Conservation (phyloP, 768 basidiomycete species). For the Mycena vitilis region DNA sequence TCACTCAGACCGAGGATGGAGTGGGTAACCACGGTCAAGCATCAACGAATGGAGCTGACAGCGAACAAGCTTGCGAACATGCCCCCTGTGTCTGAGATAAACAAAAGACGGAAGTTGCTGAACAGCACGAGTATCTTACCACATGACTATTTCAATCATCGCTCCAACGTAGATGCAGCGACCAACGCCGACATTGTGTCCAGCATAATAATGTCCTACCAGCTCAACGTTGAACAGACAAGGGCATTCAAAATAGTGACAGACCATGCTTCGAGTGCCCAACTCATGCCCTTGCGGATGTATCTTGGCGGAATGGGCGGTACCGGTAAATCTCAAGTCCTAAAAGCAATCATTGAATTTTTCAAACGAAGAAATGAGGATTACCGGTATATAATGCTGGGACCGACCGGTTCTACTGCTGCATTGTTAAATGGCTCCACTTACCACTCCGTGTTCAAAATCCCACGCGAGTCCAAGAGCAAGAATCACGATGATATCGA, state of each 20-base stretch:
- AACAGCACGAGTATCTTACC: not conserved
- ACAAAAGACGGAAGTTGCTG: not conserved
- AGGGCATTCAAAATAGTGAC: not conserved
- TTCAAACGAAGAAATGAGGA: no score
- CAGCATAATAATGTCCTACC: not conserved
- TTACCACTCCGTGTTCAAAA: no score
- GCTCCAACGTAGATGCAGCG: not conserved
- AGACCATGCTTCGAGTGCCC: not conserved
- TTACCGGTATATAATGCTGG: no score
- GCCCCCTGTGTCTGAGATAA: not conserved
- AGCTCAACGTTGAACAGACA: not conserved
- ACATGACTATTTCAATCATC: not conserved
- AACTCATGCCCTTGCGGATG: not conserved
- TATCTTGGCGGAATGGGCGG: not conserved
- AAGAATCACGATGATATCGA: no score
- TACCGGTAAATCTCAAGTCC: not conserved
- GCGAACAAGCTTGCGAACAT: not conserved
- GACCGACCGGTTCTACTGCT: no score
- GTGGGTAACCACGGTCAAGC: not conserved
- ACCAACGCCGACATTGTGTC: not conserved
- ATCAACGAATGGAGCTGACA: not conserved
- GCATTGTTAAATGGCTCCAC: no score
- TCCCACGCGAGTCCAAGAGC: no score
- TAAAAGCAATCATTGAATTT: no score
- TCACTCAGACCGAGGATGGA: not conserved